These are phyloP conservation scores for Fusarium keratoplasticum DNA, from an alignment of 2,329 filamentous ascomycete genomes.

Conservation along the genomic window DNA sequence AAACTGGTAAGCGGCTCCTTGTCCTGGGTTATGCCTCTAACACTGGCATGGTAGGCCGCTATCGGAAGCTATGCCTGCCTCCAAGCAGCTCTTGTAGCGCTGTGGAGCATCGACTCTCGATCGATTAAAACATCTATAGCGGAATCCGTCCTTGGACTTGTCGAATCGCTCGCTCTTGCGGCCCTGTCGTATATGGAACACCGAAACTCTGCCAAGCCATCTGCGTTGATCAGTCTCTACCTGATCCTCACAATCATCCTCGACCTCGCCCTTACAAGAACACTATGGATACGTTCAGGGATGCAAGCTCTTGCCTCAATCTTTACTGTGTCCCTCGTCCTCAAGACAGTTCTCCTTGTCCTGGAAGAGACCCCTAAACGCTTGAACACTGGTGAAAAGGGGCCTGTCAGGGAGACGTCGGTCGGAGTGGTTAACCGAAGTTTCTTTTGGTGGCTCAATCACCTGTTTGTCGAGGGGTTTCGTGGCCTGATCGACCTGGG, in stretches of 20 bases:
- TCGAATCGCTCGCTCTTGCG: conserved; percentile 43
- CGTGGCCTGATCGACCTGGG: conserved; percentile 38
- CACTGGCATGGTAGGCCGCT: conserved; percentile 2
- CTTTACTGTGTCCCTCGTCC: conserved; percentile 40
- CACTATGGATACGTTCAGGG: conserved; percentile 48
- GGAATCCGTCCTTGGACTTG: conserved; percentile 40
- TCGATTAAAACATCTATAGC: conserved; percentile 45
- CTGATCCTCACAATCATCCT: conserved; percentile 49
- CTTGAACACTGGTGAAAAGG: conserved; percentile 20
- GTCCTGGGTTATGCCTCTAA: background rate
- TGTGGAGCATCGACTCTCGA: conserved; percentile 44
- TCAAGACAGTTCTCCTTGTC: conserved; percentile 45
- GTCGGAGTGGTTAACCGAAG: conserved; percentile 50
- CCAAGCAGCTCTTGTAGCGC: conserved; percentile 38
- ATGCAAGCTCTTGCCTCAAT: conserved; percentile 42
- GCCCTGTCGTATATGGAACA: conserved; percentile 51
- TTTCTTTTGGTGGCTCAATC: conserved; percentile 53
- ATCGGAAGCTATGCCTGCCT: conserved; percentile 26
- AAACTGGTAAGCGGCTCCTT: conserved; percentile 30
- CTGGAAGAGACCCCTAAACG: conserved; percentile 50
- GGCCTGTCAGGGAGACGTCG: conserved; percentile 47
- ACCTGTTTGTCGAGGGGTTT: conserved; percentile 44
- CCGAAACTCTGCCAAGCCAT: conserved; percentile 46
- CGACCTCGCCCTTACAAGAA: conserved; percentile 49
- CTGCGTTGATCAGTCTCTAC: conserved; percentile 47